A percentile compares a stretch with the other conserved stretches of the same genome.
Conservation (phyloP, 208 protist genomes). For the Wallacemonas sp. region DNA sequence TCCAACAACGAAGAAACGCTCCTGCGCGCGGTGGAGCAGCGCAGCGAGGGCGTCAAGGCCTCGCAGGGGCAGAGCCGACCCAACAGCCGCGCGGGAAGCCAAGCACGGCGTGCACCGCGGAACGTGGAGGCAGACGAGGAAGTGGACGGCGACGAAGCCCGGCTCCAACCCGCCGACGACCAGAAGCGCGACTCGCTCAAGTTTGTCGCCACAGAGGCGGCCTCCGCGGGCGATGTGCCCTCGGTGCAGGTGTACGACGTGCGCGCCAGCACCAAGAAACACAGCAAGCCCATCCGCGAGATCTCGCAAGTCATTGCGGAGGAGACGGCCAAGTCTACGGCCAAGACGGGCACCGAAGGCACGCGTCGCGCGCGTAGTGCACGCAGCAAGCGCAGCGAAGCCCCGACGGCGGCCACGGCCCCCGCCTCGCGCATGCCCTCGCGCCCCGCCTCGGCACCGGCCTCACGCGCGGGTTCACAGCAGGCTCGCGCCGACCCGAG, state of each 20-base stretch:
- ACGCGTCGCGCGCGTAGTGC: slow-evolving; percentile 12
- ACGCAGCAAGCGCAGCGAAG: not conserved
- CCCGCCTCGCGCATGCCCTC: slow-evolving; percentile 28
- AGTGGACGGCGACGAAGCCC: not conserved
- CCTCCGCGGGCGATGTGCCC: slow-evolving; percentile 53
- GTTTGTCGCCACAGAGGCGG: slow-evolving; percentile 67
- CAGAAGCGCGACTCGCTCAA: slow-evolving; percentile 52
- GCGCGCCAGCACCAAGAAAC: slow-evolving; percentile 58
- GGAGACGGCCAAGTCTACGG: slow-evolving; percentile 57
- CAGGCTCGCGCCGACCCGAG: not conserved
- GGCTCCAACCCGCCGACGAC: not conserved
- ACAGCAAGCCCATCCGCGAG: slow-evolving; percentile 76
- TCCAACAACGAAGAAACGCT: slow-evolving; percentile 80
- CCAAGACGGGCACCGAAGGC: slow-evolving; percentile 12
- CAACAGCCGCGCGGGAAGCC: slow-evolving; percentile 27
- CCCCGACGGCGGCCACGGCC: slow-evolving; percentile 20
- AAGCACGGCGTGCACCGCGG: not conserved
- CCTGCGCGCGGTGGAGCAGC: slow-evolving; percentile 82
- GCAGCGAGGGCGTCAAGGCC: slow-evolving; percentile 72
- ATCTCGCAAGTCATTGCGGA: slow-evolving; percentile 80
- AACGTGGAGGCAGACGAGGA: slow-evolving; percentile 16
- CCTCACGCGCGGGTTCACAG: slow-evolving; percentile 19
- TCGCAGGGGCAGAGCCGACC: slow-evolving; percentile 54
- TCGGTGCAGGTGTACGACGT: slow-evolving; percentile 85
- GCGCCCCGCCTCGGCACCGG: not conserved